Evolutionary conservation across 2,329 filamentous ascomycete species (phyloP).

Genomic region (Penicillium sp.): DNA sequence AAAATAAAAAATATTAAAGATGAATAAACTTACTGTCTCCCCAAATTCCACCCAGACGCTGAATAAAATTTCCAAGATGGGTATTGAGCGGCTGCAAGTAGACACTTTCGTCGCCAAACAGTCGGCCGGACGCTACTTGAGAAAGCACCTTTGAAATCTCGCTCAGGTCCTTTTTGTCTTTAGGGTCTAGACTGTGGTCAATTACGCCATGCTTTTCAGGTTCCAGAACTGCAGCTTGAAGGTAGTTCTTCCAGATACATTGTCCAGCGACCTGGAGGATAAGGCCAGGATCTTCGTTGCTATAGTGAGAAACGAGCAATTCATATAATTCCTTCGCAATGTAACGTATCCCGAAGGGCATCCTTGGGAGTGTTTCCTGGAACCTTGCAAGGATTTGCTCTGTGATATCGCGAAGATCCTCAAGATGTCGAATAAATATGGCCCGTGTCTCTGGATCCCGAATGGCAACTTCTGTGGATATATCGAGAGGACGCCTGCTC

Average conservation of each 20-base stretch:
- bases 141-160: conserved; percentile 89
- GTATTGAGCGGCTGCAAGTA: conserved; percentile 93
- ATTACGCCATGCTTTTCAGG: conserved; percentile 92
- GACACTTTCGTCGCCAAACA: conserved; percentile 91
- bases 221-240: conserved; percentile 81
- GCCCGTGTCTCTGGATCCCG: conserved; percentile 88
- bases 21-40: conserved; percentile 51
- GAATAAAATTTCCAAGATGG: conserved; percentile 80
- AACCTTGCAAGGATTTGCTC: conserved; percentile 81
- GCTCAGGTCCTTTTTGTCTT: conserved; percentile 86
- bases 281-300: conserved; percentile 70
- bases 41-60: conserved; percentile 72
- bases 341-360: conserved; percentile 91
- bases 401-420: conserved; percentile 89
- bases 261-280: conserved; percentile 79
- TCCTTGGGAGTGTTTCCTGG: conserved; percentile 77
- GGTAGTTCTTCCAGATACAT: conserved; percentile 93
- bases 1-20: neutral
- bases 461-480: conserved; percentile 90
- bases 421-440: conserved; percentile 89
- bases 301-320: conserved; percentile 70
- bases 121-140: conserved; percentile 80
- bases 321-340: conserved; percentile 83
- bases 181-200: conserved; percentile 79
- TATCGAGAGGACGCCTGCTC: conserved; percentile 75